Evolutionary conservation across 805 yeast species (phyloP).

Genomic region (Pichia deserticola): DNA sequence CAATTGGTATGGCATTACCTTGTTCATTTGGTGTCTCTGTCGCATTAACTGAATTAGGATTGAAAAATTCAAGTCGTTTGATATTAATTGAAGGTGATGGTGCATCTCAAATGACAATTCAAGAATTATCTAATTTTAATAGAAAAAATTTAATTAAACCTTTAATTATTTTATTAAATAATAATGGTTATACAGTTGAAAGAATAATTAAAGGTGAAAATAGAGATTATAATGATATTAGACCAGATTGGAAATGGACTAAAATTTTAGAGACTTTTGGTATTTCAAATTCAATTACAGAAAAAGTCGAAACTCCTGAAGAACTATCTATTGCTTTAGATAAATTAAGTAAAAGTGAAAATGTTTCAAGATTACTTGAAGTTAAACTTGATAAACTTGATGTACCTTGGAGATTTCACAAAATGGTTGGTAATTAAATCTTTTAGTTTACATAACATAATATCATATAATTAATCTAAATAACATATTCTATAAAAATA

Average conservation of each 20-base stretch:
- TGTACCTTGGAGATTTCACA: slow-evolving; percentile 54
- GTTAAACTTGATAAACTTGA: slow-evolving; percentile 52
- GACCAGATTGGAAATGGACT: slow-evolving; percentile 78
- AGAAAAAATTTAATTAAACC: slow-evolving; percentile 56
- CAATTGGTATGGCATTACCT: slow-evolving; percentile 87
- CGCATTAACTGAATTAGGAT: slow-evolving; percentile 51
- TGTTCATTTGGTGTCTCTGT: slow-evolving; percentile 76
- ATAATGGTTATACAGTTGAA: slow-evolving; percentile 86
- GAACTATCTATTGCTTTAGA: slow-evolving; percentile 32
- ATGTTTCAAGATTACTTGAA: slow-evolving; percentile 42
- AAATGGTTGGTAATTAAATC: slow-evolving; percentile 25
- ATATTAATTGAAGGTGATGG: slow-evolving; percentile 86
- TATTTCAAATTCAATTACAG: slow-evolving; percentile 27
- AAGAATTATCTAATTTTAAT: slow-evolving; percentile 42
- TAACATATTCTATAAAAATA: too few species aligned
- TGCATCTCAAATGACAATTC: slow-evolving; percentile 89
- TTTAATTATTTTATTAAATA: slow-evolving; percentile 68
- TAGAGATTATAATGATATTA: slow-evolving; percentile 73
- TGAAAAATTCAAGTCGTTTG: slow-evolving; percentile 38
- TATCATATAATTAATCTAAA: too few species aligned
- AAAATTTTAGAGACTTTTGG: slow-evolving; percentile 61
- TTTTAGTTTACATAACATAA: too few species aligned
- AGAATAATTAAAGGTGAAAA: slow-evolving; percentile 75
- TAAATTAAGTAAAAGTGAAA: slow-evolving; percentile 23
- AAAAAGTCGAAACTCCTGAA: slow-evolving; percentile 31